Evolutionary conservation across 2,329 filamentous ascomycete genomes (phyloP), one percentile per base, ranked within the genome.

Genomic region (Phaeophleospora eucalypticola): DNA sequence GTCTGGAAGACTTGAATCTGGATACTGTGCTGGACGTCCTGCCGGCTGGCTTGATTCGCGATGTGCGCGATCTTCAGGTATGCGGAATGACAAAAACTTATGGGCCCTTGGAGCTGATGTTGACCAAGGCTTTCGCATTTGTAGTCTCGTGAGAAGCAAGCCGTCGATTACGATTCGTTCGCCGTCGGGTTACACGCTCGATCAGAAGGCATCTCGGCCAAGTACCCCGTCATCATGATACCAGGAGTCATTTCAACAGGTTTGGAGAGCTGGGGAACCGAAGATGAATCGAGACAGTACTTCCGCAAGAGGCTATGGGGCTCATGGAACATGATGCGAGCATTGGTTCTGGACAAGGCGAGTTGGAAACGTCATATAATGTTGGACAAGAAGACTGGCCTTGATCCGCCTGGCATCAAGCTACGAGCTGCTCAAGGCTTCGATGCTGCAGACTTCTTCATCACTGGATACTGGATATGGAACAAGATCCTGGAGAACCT

Each of bases 321-420:
- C 3, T 95, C 89, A 58, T 98, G 94, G 93, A 95, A 82, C 54
- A 98, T 98, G 93, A 96, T 98, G 89, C 81, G 86, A 41, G 91
- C 93, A 0, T 71, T 98, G 55, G 88, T 98, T 1, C 71, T 95
- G 61, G 93, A 97, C 67, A 96, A 97, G 69, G 84, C 94, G 20
- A 78, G 80, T 27, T 98, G 93, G 93, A 98, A 96, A 74, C 84
- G 76, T 60, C 93, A 98, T 66, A 88, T 98, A 58, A 97, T 97
- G 90, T 78, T 98, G 9, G 93, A 98, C 68, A 90, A 91, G 66
- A 69, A 81, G 32, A 96, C 91, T 0, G 93, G 93, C 0, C 74
- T 98, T 17, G 93, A 98, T 65, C 93, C 93, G 1, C 87, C 89
- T 0, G 83, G 84, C 10, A 82, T 97, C 60, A 97, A 97, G 71